Evolutionary conservation across 2,329 filamentous ascomycete genomes (phyloP).

Genomic region (Trichoderma harzianum): DNA sequence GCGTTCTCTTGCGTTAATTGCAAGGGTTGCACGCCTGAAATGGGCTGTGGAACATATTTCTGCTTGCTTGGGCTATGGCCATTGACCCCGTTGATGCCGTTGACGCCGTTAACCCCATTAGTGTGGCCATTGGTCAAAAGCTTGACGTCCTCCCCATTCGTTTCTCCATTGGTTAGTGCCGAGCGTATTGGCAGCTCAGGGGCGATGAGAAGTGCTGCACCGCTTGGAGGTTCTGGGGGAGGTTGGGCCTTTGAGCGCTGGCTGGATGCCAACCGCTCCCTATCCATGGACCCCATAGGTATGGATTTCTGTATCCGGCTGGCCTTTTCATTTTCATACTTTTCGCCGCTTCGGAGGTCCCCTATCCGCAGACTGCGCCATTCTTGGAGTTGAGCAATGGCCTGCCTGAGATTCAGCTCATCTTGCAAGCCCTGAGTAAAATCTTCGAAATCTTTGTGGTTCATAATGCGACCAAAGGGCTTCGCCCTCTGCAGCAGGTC

Average conservation of each 20-base stretch:
- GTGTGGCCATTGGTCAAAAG: constrained; percentile 47
- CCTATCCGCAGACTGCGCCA: constrained; percentile 85
- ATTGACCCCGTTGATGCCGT: constrained; percentile 44
- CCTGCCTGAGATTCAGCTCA: constrained; percentile 85
- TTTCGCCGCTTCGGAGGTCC: constrained; percentile 81
- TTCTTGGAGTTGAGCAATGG: constrained; percentile 86
- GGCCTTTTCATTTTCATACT: constrained; percentile 87
- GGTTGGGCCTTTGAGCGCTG: constrained; percentile 66
- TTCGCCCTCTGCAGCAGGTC: constrained; percentile 92
- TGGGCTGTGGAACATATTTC: constrained; percentile 52
- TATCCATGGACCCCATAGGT: constrained; percentile 79
- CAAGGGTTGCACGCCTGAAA: constrained; percentile 61
- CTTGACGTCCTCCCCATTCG: constrained; percentile 38
- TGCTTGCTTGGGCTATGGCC: constrained; percentile 39
- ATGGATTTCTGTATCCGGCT: constrained; percentile 65
- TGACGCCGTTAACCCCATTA: constrained; percentile 34
- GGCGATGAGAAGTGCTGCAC: constrained; percentile 72
- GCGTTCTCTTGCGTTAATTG: constrained; percentile 71
- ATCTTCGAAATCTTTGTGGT: constrained; percentile 81
- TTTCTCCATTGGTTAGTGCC: constrained; percentile 33
- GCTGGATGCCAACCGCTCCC: constrained; percentile 68
- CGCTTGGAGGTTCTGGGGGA: constrained; percentile 67
- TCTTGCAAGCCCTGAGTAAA: constrained; percentile 83
- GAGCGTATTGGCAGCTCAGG: constrained; percentile 69
- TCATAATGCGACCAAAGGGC: constrained; percentile 96